Conservation (phyloP, 2,329 filamentous ascomycete species). For the Monilinia fructigena region DNA sequence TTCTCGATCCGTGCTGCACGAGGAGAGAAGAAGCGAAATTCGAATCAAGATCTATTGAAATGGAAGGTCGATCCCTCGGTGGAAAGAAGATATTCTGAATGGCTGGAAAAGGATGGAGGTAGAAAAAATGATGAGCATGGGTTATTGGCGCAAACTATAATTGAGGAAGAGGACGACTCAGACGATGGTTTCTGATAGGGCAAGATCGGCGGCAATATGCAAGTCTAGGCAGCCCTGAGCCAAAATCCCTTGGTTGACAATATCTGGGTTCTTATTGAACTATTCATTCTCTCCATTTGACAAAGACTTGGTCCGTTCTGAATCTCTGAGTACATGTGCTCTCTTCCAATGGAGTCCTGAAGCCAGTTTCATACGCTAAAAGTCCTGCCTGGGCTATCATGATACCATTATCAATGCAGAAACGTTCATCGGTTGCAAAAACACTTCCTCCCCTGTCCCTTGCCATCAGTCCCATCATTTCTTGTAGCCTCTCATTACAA, state of each 20-base stretch:
- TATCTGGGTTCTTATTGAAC: not conserved
- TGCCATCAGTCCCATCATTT: slow-evolving; percentile 99
- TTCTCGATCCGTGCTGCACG: slow-evolving; percentile 32
- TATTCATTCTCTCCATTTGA: slow-evolving; percentile 68
- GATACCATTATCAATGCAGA: slow-evolving; percentile 98
- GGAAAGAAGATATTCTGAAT: slow-evolving; percentile 35
- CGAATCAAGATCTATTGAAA: slow-evolving; percentile 24
- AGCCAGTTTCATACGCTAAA: slow-evolving; percentile 79
- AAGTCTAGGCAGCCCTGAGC: not conserved
- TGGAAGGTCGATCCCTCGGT: slow-evolving; percentile 25
- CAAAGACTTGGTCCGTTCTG: slow-evolving; percentile 76
- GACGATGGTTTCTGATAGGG: slow-evolving; percentile 40
- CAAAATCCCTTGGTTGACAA: not conserved
- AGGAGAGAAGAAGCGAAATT: slow-evolving; percentile 32
- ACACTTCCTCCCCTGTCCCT: slow-evolving; percentile 83
- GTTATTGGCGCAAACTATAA: slow-evolving; percentile 64
- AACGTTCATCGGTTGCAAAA: slow-evolving; percentile 93
- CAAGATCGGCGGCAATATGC: not conserved
- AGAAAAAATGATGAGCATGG: slow-evolving; percentile 42
- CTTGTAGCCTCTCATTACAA: slow-evolving; percentile 88
- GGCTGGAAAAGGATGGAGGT: slow-evolving; percentile 35
- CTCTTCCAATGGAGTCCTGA: slow-evolving; percentile 72
- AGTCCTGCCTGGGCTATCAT: slow-evolving; percentile 98
- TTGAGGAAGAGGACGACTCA: slow-evolving; percentile 68
- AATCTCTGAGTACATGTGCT: slow-evolving; percentile 84